Conservation (phyloP, 345 rosid genomes). For the Populus euphratica region DNA sequence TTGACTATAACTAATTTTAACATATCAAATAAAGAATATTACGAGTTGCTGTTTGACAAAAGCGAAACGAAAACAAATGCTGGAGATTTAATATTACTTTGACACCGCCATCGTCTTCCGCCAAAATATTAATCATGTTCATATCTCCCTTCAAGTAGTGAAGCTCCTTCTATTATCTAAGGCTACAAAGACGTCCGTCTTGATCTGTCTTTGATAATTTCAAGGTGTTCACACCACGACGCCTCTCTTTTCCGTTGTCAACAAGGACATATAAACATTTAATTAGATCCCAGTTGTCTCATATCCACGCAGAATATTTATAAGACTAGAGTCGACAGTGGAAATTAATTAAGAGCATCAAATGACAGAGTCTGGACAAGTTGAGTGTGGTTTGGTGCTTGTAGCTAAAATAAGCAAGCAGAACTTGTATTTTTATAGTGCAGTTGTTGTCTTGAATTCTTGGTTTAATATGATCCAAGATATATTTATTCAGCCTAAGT, state of each 20-base stretch:
- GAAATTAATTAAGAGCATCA: background rate
- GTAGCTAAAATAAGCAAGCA: background rate
- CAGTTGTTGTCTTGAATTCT: no score
- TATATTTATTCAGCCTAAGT: no score
- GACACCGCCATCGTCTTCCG: background rate
- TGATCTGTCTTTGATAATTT: background rate
- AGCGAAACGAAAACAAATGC: background rate
- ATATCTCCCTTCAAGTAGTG: background rate
- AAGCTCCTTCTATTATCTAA: background rate
- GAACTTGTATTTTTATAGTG: background rate
- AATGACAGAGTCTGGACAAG: background rate
- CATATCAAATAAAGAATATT: background rate
- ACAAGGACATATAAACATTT: background rate
- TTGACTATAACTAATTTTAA: no score
- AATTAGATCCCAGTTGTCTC: background rate
- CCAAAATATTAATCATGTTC: background rate
- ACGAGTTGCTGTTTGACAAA: background rate
- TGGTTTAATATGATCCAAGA: no score
- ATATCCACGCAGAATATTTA: background rate
- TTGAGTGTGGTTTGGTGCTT: background rate
- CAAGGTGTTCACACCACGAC: background rate
- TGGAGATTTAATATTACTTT: background rate
- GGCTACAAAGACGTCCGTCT: background rate
- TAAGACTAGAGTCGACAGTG: background rate
- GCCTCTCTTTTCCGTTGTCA: background rate